These are phyloP conservation scores for Circinella umbellata DNA, from an alignment of 371 early-diverging fungal genomes.

Conservation along the genomic window DNA sequence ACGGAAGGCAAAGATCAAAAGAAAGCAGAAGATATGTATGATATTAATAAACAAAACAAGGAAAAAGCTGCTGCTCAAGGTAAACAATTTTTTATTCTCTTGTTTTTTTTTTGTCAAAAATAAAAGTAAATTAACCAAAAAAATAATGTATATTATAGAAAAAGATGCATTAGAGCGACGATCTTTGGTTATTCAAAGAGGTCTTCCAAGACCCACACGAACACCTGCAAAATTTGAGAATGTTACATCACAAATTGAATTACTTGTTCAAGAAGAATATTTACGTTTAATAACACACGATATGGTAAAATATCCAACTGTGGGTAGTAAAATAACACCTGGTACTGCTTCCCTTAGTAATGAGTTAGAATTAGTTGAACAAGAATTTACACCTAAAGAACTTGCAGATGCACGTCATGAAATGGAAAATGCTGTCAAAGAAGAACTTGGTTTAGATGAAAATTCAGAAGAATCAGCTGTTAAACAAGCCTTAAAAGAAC, in stretches of 20 bases:
- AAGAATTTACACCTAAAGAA: slow-evolving; percentile 51
- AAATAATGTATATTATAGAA: slow-evolving; percentile 27
- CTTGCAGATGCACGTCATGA: slow-evolving; percentile 49
- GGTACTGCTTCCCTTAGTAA: slow-evolving; percentile 38
- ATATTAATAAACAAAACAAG: slow-evolving; percentile 63
- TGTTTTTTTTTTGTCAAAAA: too few species aligned
- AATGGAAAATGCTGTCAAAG: slow-evolving; percentile 42
- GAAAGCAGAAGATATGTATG: slow-evolving; percentile 67
- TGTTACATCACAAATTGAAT: slow-evolving; percentile 27
- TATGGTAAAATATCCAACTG: slow-evolving; percentile 71
- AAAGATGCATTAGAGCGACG: slow-evolving; percentile 62
- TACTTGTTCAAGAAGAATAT: slow-evolving; percentile 71
- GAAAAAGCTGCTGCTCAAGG: slow-evolving; percentile 39
- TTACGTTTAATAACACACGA: slow-evolving; percentile 67
- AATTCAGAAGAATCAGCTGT: slow-evolving; percentile 39
- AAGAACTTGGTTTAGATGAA: slow-evolving; percentile 23
- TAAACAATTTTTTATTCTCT: slow-evolving; percentile 3
- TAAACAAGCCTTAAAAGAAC: not conserved
- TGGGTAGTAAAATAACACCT: slow-evolving; percentile 59
- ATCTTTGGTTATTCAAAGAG: slow-evolving; percentile 75
- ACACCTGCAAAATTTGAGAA: slow-evolving; percentile 32
- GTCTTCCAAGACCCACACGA: slow-evolving; percentile 77
- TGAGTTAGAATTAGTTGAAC: slow-evolving; percentile 48
- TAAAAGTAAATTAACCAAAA: too few species aligned
- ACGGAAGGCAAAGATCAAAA: slow-evolving; percentile 19